Percentiles rank a stretch among this genome's conserved stretches.
Conservation (phyloP, 2,329 filamentous ascomycete genomes). For the Colletotrichum lini region DNA sequence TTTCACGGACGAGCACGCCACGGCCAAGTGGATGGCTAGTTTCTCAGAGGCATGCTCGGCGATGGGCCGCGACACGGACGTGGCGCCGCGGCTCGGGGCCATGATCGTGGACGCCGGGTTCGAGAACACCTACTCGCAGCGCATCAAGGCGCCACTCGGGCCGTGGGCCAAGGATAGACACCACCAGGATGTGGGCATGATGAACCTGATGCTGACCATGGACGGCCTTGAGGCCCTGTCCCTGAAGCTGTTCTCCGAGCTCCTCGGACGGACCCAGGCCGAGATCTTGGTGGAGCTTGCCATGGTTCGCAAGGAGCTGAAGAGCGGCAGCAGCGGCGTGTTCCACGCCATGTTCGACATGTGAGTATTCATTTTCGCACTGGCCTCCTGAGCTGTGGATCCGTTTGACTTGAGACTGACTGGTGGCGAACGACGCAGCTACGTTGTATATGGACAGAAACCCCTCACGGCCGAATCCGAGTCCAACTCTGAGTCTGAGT, state of each 20-base stretch:
- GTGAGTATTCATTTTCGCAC: constrained; percentile 21
- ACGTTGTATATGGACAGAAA: constrained; percentile 10
- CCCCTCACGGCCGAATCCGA: neutral
- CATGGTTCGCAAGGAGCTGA: constrained; percentile 47
- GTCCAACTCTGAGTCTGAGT: neutral
- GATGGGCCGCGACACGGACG: constrained; percentile 49
- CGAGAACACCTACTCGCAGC: constrained; percentile 48
- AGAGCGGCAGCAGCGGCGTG: constrained; percentile 41
- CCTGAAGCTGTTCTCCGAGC: constrained; percentile 48
- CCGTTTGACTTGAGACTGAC: neutral
- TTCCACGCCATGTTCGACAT: constrained; percentile 51
- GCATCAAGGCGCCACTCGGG: constrained; percentile 49
- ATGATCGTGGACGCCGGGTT: constrained; percentile 58
- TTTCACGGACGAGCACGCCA: constrained; percentile 32
- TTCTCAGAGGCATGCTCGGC: constrained; percentile 44
- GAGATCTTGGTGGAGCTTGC: constrained; percentile 45
- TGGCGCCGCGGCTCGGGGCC: constrained; percentile 45
- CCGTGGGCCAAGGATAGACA: constrained; percentile 9
- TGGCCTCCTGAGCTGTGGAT: neutral
- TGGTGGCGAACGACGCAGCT: neutral
- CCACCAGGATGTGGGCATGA: constrained; percentile 53
- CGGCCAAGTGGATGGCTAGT: constrained; percentile 39
- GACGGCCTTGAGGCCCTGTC: constrained; percentile 46
- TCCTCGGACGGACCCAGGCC: constrained; percentile 47
- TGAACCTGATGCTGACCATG: constrained; percentile 38